Base-by-base conservation (phyloP, 495 filamentous ascomycete species). In the Penicillium flavigenum region DNA sequence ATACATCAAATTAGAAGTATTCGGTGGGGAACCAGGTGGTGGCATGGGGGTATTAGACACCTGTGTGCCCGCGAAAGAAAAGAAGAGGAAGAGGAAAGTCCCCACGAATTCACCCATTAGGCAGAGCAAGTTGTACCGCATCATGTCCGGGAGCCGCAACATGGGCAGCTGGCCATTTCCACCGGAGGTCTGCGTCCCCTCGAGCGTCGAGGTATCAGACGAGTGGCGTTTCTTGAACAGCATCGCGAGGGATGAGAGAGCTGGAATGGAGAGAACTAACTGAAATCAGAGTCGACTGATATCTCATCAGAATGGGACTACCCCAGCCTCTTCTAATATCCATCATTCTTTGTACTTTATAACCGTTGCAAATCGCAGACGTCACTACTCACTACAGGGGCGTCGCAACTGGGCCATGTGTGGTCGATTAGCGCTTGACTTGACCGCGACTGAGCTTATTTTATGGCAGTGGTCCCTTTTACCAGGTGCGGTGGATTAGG, bases 41-140 rank as follows among this genome's bases (percentile, higher is more conserved):
- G 64, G 66, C 61, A 57, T 72, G 1, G 69, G 78, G 0, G 71
- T 79, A 63, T 87, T 88, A 47, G 87, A 84, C 27, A 89, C 84
- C 63, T 94, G 88, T 4, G 90, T 87, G 20, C 83, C 90, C 7
- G 83, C 83, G 64, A 94, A 92, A 34, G 89, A 85, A 59, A 93
- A 88, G 73, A 92, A 87, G 5, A 94, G 78, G 74, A 93, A 96
- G 59, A 92, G 63, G 60, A 90, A 91, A 0, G 91, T 96, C 26
- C 91, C 91, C 7, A 88, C 79, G 60, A 89, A 89, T 72, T 91
- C 89, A 51, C 88, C 86, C 20, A 85, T 43, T 12, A 79, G 76
- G 34, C 85, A 86, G 39, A 90, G 76, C 51, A 86, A 44, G 55
- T 89, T 77, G 56, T 72, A 73, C 5, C 76, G 70, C 48, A 55